Conservation (phyloP, 192 early-diverging fungal species). For the Powellomyces hirtus region DNA sequence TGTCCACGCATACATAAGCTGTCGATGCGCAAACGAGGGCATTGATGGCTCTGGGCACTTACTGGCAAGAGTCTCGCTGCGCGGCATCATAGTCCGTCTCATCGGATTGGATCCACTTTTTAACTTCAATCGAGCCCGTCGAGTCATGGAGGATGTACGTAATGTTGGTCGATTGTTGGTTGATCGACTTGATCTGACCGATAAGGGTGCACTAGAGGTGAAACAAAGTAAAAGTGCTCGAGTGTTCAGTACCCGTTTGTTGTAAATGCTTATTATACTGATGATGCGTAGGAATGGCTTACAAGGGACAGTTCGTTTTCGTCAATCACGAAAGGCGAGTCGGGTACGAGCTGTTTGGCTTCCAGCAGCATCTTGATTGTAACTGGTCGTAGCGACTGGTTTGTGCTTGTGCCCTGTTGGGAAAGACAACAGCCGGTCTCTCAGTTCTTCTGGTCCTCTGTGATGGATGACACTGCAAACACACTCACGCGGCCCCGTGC, state of each 20-base stretch:
- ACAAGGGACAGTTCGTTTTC: constrained; percentile 67
- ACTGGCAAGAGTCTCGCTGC: background rate
- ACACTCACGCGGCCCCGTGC: background rate
- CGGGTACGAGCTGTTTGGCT: constrained; percentile 46
- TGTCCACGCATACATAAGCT: background rate
- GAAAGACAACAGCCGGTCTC: background rate
- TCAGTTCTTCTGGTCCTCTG: background rate
- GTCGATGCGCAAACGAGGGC: too few relatives aligned
- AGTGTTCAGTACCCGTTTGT: too few relatives aligned
- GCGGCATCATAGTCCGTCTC: constrained; percentile 25
- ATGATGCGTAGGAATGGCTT: too few relatives aligned
- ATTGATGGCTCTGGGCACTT: background rate
- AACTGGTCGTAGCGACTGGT: constrained; percentile 76
- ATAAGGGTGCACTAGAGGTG: constrained; percentile 70
- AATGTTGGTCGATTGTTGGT: constrained; percentile 54
- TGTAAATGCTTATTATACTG: too few relatives aligned
- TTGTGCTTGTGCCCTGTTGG: background rate
- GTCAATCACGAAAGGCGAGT: constrained; percentile 67
- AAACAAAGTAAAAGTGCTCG: too few relatives aligned
- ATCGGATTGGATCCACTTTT: constrained; percentile 55
- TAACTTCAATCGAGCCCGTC: constrained; percentile 71
- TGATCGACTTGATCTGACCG: constrained; percentile 61
- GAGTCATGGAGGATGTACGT: constrained; percentile 81
- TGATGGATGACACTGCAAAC: background rate
- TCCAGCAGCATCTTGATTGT: constrained; percentile 74